Evolutionary conservation across 2,329 filamentous ascomycete species (phyloP), one percentile per base, ranked within the genome.

Genomic region (Ophiostoma ulmi): DNA sequence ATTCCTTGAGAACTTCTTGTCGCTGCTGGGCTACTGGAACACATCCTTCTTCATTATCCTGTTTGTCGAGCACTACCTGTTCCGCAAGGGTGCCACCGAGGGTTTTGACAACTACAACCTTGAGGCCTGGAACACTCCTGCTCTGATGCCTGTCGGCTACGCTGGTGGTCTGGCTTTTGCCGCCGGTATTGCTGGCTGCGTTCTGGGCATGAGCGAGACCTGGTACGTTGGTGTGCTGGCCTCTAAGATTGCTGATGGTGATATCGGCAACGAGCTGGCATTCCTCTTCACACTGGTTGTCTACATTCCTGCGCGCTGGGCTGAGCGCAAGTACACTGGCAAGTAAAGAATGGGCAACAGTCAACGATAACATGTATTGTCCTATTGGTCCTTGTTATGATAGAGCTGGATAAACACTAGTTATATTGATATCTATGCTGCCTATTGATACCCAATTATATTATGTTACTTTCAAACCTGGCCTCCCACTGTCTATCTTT

Each of bases 201-300:
- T 86, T 31, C 79, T 88, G 75, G 87, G 86, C 1, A 88, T 89
- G 86, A 81, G 81, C 66, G 83, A 87, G 78, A 86, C 84, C 0
- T 87, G 83, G 82, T 86, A 83, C 74, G 78, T 84, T 31, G 85
- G 84, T 0, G 78, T 79, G 1, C 73, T 85, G 68, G 83, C 80
- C 0, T 76, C 75, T 58, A 75, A 78, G 73, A 84, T 85, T 72
- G 82, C 74, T n/a, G 82, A 82, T 22, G 83, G 83, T 11, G 83
- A 85, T 75, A 77, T 85, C 67, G 84, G 83, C 11, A 86, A 85
- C 73, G 80, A 87, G 79, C 78, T 88, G 63, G 80, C 83, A 0
- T 79, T 87, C 61, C 78, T 83, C 4, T 82, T 85, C 39, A 85
- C 84, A 0, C 74, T 83, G 11, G 52, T 84, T 7, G 77, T 79